These are phyloP conservation scores for Thraustochytrium striatum DNA, from an alignment of 352 stramenopile genomes.

Conservation along the genomic window DNA sequence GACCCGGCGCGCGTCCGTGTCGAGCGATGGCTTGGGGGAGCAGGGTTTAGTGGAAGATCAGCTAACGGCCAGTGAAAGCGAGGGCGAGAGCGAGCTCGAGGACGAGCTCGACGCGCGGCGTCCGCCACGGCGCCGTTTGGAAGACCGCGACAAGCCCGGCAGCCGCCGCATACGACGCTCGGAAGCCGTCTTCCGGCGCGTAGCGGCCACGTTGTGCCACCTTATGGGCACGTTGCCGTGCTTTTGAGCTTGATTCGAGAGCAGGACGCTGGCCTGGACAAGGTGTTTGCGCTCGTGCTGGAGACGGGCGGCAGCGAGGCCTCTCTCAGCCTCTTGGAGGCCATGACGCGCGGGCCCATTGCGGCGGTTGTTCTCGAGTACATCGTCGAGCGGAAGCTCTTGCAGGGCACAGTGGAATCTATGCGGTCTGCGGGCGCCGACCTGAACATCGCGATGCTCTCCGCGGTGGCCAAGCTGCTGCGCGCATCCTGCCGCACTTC, in stretches of 20 bases:
- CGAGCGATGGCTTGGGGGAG: background rate
- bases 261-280: background rate
- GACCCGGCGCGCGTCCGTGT: background rate
- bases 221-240: background rate
- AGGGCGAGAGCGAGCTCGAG: background rate
- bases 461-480: background rate
- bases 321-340: background rate
- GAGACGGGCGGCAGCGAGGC: background rate
- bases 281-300: background rate
- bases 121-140: no score
- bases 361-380: background rate
- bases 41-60: background rate
- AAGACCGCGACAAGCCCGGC: background rate
- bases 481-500: slow-evolving; percentile 18
- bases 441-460: no score
- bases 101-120: no score
- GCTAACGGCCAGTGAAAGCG: background rate
- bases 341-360: background rate
- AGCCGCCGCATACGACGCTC: background rate
- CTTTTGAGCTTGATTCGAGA: background rate
- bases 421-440: no score
- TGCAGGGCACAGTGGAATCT: no score
- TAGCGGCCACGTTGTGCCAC: background rate
- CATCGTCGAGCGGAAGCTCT: background rate
- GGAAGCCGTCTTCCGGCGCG: background rate